These are phyloP conservation scores for Clitopilus hobsonii DNA, from an alignment of 768 basidiomycete genomes.

Conservation along the genomic window DNA sequence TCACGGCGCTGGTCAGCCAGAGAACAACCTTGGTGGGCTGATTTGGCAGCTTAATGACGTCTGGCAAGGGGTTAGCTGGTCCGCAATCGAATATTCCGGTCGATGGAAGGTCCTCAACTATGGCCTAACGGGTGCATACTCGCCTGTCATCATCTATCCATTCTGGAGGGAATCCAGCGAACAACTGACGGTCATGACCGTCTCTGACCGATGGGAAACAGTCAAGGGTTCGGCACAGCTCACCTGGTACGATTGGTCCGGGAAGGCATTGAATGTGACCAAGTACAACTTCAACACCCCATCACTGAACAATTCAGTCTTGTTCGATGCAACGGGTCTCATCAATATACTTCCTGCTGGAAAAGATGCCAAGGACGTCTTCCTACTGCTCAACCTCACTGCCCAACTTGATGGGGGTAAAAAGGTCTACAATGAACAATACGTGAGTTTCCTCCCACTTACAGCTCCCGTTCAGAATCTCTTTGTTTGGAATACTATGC, in stretches of 20 bases:
- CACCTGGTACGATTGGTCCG: slow-evolving; percentile 57
- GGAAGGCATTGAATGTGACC: slow-evolving; percentile 31
- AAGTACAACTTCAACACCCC: slow-evolving; percentile 38
- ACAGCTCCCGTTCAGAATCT: neutral
- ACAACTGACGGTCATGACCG: slow-evolving; percentile 42
- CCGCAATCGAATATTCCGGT: slow-evolving; percentile 51
- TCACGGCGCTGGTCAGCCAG: slow-evolving; percentile 49
- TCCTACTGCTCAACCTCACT: slow-evolving; percentile 47
- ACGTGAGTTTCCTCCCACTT: slow-evolving; percentile 23
- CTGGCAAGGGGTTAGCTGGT: slow-evolving; percentile 57
- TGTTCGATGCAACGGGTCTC: slow-evolving; percentile 36
- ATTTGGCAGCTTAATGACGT: slow-evolving; percentile 62
- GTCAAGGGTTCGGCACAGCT: slow-evolving; percentile 43
- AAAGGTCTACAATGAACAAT: slow-evolving; percentile 46
- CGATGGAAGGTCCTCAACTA: slow-evolving; percentile 59
- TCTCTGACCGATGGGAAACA: slow-evolving; percentile 45
- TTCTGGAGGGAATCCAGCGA: slow-evolving; percentile 50
- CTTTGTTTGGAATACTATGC: slow-evolving; percentile 2
- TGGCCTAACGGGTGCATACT: slow-evolving; percentile 38
- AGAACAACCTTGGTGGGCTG: slow-evolving; percentile 54
- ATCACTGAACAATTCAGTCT: slow-evolving; percentile 43
- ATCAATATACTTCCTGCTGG: slow-evolving; percentile 39
- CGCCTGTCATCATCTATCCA: slow-evolving; percentile 46
- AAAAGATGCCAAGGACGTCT: slow-evolving; percentile 37
- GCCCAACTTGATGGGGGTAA: slow-evolving; percentile 31